Evolutionary conservation across 1,139 yeast genomes (phyloP), one percentile per base, ranked within the genome.

Genomic region (Dujonia santamariae): DNA sequence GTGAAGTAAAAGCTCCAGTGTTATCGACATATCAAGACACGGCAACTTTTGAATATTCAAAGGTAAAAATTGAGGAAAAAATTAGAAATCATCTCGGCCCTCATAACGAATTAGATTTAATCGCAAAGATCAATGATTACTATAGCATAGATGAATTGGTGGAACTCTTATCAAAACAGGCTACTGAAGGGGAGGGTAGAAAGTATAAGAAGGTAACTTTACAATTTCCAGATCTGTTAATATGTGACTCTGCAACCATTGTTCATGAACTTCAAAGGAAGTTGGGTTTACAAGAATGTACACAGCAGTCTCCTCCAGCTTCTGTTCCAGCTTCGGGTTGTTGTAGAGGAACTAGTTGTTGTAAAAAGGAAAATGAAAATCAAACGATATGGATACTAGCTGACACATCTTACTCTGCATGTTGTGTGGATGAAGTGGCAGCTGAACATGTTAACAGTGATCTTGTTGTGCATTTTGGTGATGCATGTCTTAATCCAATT

Each of bases 381-480:
- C 64, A 59, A 44, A 62, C 69, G 32, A 61, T 81, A 13, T 83
- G 88, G 88, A 72, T 83, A 12, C 62, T 92, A 27, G 99, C 97
- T 0, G 99, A 94, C 51, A 90, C 98, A 0, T 87, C 97, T 0
- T 94, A 92, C 50, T 86, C 96, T 17, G 73, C 96, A 0, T 92
- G 98, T 56, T 92, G 99, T 62, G 85, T 92, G 12, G 99, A 92
- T 56, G 97, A 88, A 51, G 95, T 92, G 16, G 97, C 98, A 0
- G 95, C 97, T 1, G 90, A 85, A 50, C 99, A 92, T 59, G 95
- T 92, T 9, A 55, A 66, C 6, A 92, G 95, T 16, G 96, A 90
- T 43, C 61, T 85, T 8, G 87, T 94, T 20, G 79, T 90, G 1
- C 98, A 92, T 57, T 87, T 88, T 56, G 99, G 99, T 3, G 95